A percentile compares a stretch with the other conserved stretches of the same genome.
Evolutionary conservation across 495 filamentous ascomycete species (phyloP).

Genomic region (Aspergillus taichungensis): DNA sequence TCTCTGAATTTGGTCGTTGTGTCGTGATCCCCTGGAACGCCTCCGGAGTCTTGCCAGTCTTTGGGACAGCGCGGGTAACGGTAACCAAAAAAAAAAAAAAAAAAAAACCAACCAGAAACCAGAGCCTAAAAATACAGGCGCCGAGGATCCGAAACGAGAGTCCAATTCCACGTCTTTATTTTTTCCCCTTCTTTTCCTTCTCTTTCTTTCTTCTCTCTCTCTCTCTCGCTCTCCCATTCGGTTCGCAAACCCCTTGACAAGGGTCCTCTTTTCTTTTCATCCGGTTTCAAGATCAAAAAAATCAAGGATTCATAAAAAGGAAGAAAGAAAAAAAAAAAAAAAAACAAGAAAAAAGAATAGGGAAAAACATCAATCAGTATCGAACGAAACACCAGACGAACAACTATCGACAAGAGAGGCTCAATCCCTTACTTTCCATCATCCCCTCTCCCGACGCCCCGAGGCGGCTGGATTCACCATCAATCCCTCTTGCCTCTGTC

Average conservation of each 20-base stretch:
- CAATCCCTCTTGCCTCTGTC: background rate
- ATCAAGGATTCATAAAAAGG: constrained; percentile 2
- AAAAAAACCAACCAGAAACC: constrained; percentile 1
- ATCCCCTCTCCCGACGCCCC: background rate
- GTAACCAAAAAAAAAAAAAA: background rate
- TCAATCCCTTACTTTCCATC: background rate
- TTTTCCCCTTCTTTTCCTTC: constrained; percentile 16
- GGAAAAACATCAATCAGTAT: background rate
- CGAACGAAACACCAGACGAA: background rate
- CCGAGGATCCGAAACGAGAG: too few relatives aligned
- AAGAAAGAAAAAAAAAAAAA: constrained; percentile 7
- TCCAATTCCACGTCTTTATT: constrained; percentile 10
- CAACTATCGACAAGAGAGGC: background rate
- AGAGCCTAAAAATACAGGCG: constrained; percentile 2
- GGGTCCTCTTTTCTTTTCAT: too few relatives aligned
- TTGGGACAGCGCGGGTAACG: background rate
- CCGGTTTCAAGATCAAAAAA: background rate
- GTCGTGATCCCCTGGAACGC: background rate
- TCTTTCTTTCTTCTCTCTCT: constrained; percentile 13
- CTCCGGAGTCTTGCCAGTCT: too few relatives aligned
- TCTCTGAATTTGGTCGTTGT: background rate
- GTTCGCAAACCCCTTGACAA: too few relatives aligned
- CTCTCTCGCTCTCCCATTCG: constrained; percentile 2
- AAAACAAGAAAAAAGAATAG: constrained; percentile 17
- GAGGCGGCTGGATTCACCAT: background rate